Percentiles rank a stretch among this genome's conserved stretches.
phyloP scores from a whole-genome alignment of 305 asterid genomes.

The Fraxinus sp. region DNA sequence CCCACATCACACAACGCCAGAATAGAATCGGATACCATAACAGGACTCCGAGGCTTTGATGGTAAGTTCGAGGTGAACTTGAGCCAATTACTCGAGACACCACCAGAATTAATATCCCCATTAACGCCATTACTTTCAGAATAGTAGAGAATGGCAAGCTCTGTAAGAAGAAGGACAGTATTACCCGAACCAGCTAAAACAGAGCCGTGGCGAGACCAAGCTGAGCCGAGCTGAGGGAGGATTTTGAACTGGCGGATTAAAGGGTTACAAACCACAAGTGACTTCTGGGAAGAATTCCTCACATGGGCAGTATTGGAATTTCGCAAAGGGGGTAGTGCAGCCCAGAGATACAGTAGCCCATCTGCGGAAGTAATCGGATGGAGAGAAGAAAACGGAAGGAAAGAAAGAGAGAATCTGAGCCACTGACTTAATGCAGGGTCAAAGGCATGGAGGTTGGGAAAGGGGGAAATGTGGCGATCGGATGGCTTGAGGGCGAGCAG shows the following conservation, averaged over 20 bases:
- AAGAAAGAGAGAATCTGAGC: conserved; percentile 78
- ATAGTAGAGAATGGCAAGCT: conserved; percentile 73
- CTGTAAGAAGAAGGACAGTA: conserved; percentile 74
- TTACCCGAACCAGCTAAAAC: conserved; percentile 68
- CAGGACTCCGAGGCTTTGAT: conserved; percentile 86
- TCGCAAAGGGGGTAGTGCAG: conserved; percentile 24
- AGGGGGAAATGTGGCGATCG: conserved; percentile 61
- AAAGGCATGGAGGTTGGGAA: conserved; percentile 64
- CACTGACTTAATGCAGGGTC: conserved; percentile 60
- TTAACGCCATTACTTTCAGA: conserved; percentile 26
- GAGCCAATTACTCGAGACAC: conserved; percentile 49
- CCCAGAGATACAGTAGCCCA: conserved; percentile 91
- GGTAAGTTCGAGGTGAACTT: conserved; percentile 83
- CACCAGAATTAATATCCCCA: background rate
- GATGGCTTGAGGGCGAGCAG: conserved; percentile 80
- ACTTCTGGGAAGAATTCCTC: conserved; percentile 40
- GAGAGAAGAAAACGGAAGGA: conserved; percentile 75
- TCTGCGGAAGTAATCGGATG: conserved; percentile 80
- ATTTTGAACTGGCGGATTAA: conserved; percentile 53
- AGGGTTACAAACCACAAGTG: conserved; percentile 81
- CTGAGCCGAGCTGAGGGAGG: conserved; percentile 92
- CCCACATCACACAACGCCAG: conserved; percentile 82
- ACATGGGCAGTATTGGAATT: background rate
- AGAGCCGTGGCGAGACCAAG: conserved; percentile 96
- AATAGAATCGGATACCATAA: conserved; percentile 52